phyloP scores from a whole-genome alignment of 108 stramenopile species.

The Skeletonema marinoi region DNA sequence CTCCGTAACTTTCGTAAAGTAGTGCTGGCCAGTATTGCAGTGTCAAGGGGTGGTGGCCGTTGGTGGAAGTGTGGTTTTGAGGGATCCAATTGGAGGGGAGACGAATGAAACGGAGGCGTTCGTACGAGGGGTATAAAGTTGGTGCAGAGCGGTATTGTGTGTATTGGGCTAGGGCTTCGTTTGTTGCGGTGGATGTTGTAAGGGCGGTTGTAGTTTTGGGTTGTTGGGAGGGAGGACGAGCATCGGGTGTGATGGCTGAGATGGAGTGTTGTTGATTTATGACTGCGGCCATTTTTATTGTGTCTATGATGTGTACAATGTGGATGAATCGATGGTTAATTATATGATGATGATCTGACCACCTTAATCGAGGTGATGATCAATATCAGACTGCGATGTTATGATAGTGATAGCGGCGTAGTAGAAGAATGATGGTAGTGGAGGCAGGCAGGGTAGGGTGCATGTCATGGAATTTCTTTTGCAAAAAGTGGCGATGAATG shows the following conservation, averaged over 20 bases:
- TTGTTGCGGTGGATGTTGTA: not conserved
- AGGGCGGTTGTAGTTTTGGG: not conserved
- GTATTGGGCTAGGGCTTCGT: not conserved
- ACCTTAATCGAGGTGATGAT: too few species aligned
- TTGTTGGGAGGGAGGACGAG: not conserved
- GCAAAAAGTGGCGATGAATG: too few species aligned
- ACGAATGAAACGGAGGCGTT: conserved; percentile 23
- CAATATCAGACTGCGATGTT: too few species aligned
- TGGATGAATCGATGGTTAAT: not conserved
- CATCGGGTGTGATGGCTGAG: conserved; percentile 26
- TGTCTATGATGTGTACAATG: not conserved
- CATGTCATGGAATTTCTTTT: too few species aligned
- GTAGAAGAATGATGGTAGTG: too few species aligned
- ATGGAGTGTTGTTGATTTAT: not conserved
- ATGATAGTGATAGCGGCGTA: too few species aligned
- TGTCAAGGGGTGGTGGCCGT: not conserved
- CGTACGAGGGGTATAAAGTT: conserved; percentile 6
- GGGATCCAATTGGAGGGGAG: conserved; percentile 10
- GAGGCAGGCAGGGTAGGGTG: too few species aligned
- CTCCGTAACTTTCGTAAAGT: conserved; percentile 11
- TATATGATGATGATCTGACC: not conserved
- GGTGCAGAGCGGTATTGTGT: conserved; percentile 5
- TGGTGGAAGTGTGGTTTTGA: not conserved
- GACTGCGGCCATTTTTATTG: not conserved
- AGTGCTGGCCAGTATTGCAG: conserved; percentile 31